phyloP scores from a whole-genome alignment of 1,139 yeast species.

The Suhomyces ambrosiae region DNA sequence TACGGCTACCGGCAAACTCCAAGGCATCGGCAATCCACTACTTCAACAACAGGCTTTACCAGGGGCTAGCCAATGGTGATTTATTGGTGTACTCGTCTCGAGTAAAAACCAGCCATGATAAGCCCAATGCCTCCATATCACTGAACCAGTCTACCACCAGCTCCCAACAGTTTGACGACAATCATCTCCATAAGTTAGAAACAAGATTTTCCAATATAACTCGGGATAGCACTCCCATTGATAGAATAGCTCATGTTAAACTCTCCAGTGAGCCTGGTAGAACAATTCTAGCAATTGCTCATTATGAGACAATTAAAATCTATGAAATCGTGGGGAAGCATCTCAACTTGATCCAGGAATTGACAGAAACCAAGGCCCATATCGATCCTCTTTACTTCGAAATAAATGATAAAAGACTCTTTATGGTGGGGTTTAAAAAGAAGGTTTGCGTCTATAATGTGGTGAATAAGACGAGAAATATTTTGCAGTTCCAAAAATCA shows the following conservation, averaged over 20 bases:
- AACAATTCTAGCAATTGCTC: constrained; percentile 31
- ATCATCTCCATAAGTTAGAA: constrained; percentile 19
- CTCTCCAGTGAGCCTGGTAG: constrained; percentile 23
- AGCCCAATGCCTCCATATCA: background rate
- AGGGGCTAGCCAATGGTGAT: constrained; percentile 44
- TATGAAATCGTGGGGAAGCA: constrained; percentile 41
- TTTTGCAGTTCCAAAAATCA: constrained; percentile 29
- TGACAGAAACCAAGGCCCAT: constrained; percentile 29
- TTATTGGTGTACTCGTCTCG: constrained; percentile 25
- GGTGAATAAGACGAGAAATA: constrained; percentile 34
- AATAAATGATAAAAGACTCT: constrained; percentile 20
- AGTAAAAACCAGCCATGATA: background rate
- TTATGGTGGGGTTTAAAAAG: constrained; percentile 37
- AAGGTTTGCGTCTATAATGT: constrained; percentile 32
- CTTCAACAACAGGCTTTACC: constrained; percentile 26
- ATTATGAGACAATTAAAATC: constrained; percentile 29
- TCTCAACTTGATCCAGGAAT: constrained; percentile 33
- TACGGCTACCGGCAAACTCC: constrained; percentile 25
- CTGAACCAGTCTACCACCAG: background rate
- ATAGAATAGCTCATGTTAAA: constrained; percentile 22
- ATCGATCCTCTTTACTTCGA: constrained; percentile 23
- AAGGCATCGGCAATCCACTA: constrained; percentile 31
- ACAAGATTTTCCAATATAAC: constrained; percentile 29
- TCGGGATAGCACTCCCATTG: constrained; percentile 24
- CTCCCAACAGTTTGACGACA: constrained; percentile 20